A percentile compares a stretch with the other conserved stretches of the same genome.
phyloP scores from a whole-genome alignment of 2,329 filamentous ascomycete species.

The Neospermospora avenae region DNA sequence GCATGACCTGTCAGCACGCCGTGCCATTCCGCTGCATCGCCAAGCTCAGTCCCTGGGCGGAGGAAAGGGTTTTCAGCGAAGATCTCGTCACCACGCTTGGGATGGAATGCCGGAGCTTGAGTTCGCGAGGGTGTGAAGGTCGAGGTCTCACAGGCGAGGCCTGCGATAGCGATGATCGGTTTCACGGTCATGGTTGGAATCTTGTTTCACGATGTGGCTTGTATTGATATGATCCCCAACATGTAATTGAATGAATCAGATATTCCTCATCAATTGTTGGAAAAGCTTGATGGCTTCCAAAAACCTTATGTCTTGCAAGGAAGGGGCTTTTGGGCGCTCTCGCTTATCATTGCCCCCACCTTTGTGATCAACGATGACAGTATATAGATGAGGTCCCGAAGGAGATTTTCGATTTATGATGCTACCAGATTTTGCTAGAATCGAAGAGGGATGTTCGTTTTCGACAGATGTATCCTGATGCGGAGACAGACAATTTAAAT shows the following conservation, averaged over 20 bases:
- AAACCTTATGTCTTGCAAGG: not conserved
- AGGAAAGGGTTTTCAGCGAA: constrained; percentile 46
- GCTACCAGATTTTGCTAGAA: too few relatives aligned
- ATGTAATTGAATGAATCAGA: too few relatives aligned
- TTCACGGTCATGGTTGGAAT: constrained; percentile 24
- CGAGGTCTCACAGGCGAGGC: constrained; percentile 52
- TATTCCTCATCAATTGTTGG: not conserved
- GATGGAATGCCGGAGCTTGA: constrained; percentile 46
- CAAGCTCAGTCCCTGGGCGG: constrained; percentile 40
- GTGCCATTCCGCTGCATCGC: constrained; percentile 45
- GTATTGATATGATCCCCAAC: not conserved
- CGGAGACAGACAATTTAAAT: not conserved
- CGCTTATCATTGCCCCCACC: not conserved
- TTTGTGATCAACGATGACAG: not conserved
- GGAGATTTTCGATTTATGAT: too few relatives aligned
- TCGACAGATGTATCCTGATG: too few relatives aligned
- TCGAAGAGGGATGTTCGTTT: too few relatives aligned
- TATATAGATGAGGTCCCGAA: not conserved
- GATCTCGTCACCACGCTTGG: constrained; percentile 42
- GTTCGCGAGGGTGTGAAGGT: constrained; percentile 51
- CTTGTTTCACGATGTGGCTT: not conserved
- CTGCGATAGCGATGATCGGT: constrained; percentile 49
- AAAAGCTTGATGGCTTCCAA: too few relatives aligned
- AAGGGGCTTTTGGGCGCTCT: constrained; percentile 1
- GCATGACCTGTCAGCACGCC: constrained; percentile 51